Base-by-base conservation (phyloP, 208 protist genomes). In the Crithidia sp. region DNA sequence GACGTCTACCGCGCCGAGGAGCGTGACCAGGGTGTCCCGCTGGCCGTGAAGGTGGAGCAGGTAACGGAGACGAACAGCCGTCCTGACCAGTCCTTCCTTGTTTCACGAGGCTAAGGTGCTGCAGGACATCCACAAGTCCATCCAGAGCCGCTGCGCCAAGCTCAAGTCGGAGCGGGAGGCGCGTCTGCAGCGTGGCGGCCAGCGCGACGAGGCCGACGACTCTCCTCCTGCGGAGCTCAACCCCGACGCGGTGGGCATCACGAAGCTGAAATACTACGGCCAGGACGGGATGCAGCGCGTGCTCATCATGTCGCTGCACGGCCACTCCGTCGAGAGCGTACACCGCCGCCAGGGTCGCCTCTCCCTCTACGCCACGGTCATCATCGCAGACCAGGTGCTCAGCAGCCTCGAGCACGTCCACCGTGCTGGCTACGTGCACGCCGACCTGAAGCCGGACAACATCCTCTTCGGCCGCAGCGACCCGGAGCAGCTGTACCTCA, bases 241-340 rank as follows among this genome's bases (percentile, higher is more conserved):
- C 17, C 72, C 64, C 10, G 77, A 79, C 7, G 67, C 52, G 8
- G 17, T 82, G 0, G 72, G 76, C 14, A 98, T 99, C 41, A 97
- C 98, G 2, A 86, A 82, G 50, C 86, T 99, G 7, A 94, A 95
- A 71, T 99, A 97, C 80, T 99, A 94, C 83, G 98, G 98, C 9
- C 68, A 95, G 52, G 98, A 99, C 70, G 95, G 97, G 9, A 92
- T 98, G 66, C 99, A 98, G 75, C 99, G 99, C 73, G 97, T 99
- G 10, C 97, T 99, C 82, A 97, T 99, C 40, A 99, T 99, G 88
- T 98, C 99, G 19, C 81, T 99, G 5, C 90, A 99, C 3, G 99
- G 99, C 2, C 94, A 97, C 41, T 98, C 93, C 17, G 86, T 99
- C 9, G 98, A 99, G 64, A 97, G 99, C 16, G 73, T 87, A 37